Percentiles rank a stretch among this genome's conserved stretches.
Conservation (phyloP, 1,284 basidiomycete species). For the Sanguinoderma infundibulare region DNA sequence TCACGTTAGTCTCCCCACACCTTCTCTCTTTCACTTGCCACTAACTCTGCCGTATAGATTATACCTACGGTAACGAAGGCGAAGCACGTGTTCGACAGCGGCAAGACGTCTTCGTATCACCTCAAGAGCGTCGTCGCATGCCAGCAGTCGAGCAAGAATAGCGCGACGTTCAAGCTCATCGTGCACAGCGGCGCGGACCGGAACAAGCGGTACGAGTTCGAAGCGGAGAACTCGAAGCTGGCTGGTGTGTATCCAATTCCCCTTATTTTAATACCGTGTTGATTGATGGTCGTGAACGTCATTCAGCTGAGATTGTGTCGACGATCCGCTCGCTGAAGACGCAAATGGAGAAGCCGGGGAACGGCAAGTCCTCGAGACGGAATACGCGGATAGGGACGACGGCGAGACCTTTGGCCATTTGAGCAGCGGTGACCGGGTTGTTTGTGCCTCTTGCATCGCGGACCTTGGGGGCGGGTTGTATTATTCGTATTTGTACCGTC, state of each 20-base stretch:
- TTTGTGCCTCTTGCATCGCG: not conserved
- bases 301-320: too few relatives aligned
- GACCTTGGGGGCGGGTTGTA: not conserved
- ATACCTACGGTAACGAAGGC: conserved; percentile 87
- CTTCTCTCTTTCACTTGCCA: not conserved
- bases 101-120: conserved; percentile 92
- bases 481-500: not conserved
- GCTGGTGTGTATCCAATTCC: conserved; percentile 63
- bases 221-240: conserved; percentile 85
- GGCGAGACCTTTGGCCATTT: conserved; percentile 18
- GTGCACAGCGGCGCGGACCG: conserved; percentile 68
- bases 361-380: conserved; percentile 44
- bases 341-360: conserved; percentile 47
- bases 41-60: conserved; percentile 56
- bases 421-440: not conserved
- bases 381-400: conserved; percentile 33
- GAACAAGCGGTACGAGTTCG: conserved; percentile 96
- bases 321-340: conserved; percentile 62
- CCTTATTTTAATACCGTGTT: not conserved
- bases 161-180: conserved; percentile 85
- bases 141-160: conserved; percentile 83
- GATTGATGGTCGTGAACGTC: conserved; percentile 61
- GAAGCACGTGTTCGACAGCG: conserved; percentile 84
- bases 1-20: conserved; percentile 61
- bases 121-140: conserved; percentile 86